Base-by-base conservation (phyloP, 2,329 filamentous ascomycete species). In the Immersiporthe knoxdaviesiana region DNA sequence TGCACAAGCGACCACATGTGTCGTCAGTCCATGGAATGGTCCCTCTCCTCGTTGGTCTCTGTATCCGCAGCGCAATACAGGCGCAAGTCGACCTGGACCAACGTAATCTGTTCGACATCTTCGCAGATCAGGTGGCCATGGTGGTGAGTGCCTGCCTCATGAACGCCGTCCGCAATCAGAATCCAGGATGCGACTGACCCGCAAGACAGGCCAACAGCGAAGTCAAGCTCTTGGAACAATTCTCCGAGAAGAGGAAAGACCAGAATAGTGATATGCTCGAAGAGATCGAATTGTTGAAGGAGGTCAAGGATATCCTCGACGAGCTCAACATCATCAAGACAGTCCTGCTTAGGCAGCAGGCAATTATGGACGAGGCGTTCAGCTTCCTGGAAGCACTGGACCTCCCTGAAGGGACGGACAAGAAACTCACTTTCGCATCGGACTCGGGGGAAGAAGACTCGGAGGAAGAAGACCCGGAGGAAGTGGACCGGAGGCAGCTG, bases 231-330 rank as follows among this genome's bases (percentile, higher is more conserved):
- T 54, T 54, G 18, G 11, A n/a, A 3, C 6, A 54, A 54, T 54
- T 54, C 50, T 21, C 50, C 3, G 24, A 27, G 24, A 16, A 54
- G 18, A n/a, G 24, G 50, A 21, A n/a, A 14, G 10, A 54, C 50
- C 50, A 27, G 8, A 54, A 14, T 18, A 54, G 50, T 16, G 14
- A 54, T 21, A 54, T 54, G 24, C 21, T 27, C 3, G 50, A 8
- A 27, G 50, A 54, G 21, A 54, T 54, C 21, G 24, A 54, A 8
- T 18, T 54, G 21, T 12, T 54, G 1, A 14, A 24, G 14, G 50
- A 54, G 50, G 50, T 54, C 21, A 54, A 54, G 16, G 50, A 54
- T 12, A 54, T 54, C 50, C 21, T 54, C 24, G 50, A 54, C 50
- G 50, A 54, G 50, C 50, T 54, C 6, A n/a, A 54, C 21, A 54